Evolutionary conservation across 257 asterid genomes (phyloP), one percentile per base, ranked within the genome.

Genomic region (Petunia axillaris): DNA sequence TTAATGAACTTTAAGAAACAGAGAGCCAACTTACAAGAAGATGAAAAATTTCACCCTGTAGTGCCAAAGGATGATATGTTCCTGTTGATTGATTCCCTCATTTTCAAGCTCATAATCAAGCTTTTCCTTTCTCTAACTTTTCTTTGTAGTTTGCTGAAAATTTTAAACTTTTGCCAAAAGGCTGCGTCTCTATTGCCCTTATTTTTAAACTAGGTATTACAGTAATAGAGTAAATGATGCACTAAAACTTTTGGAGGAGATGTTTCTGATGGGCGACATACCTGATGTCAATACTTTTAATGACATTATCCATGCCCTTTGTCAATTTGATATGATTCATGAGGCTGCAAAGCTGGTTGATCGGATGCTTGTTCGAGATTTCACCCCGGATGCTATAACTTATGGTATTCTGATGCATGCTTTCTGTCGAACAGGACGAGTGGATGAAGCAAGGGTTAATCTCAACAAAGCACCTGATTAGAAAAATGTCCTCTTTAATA

Each of bases 251-350:
- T 82, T 94, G 90, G 98, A 94, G 83, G 98, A 94, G 90, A 94
- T 94, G 98, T 84, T 94, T 85, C 91, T 93, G 44, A 93, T 93
- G 98, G 94, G 93, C 16, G 93, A 96, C 82, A 75, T 82, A 3
- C 98, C 98, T 1, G 97, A 94, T 91, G 92, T 91, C 50, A 89
- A 86, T 77, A 94, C 98, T 52, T 93, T 94, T 87, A 93, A 94
- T 66, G 97, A 94, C 41, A 85, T 93, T 63, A 88, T 94, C 79
- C 88, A 87, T 77, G 93, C 92, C 66, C 96, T 93, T 81, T 94
- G 98, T 68, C 88, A 82, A 44, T 85, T 81, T 80, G 85, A 83
- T 79, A 92, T 97, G 66, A 86, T 91, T 79, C 92, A 87, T 4
- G 98, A 94, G 84, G 97, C 97, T 75, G 94, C 90, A 11, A 94